Evolutionary conservation across 805 yeast genomes (phyloP), one percentile per base, ranked within the genome.

Genomic region (Helenozyma baotianmanensis): DNA sequence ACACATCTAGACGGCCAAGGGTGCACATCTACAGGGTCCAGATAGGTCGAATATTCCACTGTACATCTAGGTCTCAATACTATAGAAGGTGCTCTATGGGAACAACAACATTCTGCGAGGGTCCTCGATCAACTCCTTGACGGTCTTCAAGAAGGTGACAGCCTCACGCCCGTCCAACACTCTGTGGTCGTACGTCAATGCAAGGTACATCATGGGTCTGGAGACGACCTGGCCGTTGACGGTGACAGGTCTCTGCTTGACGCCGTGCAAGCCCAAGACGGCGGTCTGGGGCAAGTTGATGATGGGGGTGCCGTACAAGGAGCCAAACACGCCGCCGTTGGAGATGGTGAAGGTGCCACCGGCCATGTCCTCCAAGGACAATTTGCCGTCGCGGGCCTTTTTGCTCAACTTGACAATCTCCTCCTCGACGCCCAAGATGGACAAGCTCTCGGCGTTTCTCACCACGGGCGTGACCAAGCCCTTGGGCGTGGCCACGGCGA

Each of bases 311-410:
- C 98, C 98, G 64, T 83, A 87, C 48, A 92, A 73, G 16, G 97
- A 92, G 45, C 98, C 98, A 56, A 92, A 92, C 38, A 92, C 96
- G 65, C 98, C 98, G 62, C 98, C 98, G 71, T 92, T 92, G 35
- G 97, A 92, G 54, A 92, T 92, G 56, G 98, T 92, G 75, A 92
- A 89, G 40, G 97, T 89, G 64, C 98, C 98, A 63, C 98, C 98
- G 41, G 96, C 77, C 97, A 92, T 90, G 65, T 92, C 98, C 73
- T 92, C 98, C 47, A 92, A 68, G 35, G 97, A 86, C 58, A 92
- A 76, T 70, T 92, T 89, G 56, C 92, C 92, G 60, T 90, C 97
- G 66, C 97, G 85, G 43, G 98, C 98, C 71, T 87, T 90, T 58
- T 70, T 71, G 66, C 97, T 92, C 54, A 92, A 73, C 50, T 68